A percentile compares a stretch with the other conserved stretches of the same genome.
Evolutionary conservation across 768 basidiomycete genomes (phyloP).

Genomic region (Boletus tomentosulus): DNA sequence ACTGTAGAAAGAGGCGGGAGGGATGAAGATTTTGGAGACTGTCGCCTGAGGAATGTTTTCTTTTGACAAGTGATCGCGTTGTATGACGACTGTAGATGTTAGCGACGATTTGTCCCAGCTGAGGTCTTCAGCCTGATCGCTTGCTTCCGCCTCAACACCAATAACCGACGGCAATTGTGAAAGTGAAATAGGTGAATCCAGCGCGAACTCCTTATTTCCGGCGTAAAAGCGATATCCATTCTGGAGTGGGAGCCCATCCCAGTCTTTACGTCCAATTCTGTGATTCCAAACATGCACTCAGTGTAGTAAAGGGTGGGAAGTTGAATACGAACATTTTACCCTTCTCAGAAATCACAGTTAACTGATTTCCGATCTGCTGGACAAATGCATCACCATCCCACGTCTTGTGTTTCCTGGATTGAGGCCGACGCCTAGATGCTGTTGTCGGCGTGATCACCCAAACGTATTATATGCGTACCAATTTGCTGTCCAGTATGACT

Average conservation of each 20-base stretch:
- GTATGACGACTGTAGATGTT: slow-evolving; percentile 6
- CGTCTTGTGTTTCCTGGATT: slow-evolving; percentile 73
- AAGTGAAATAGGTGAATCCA: slow-evolving; percentile 48
- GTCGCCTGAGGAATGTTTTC: slow-evolving; percentile 18
- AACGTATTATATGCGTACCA: slow-evolving; percentile 42
- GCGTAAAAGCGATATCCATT: slow-evolving; percentile 41
- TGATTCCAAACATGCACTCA: slow-evolving; percentile 6
- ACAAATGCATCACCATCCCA: slow-evolving; percentile 83
- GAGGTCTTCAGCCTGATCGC: slow-evolving; percentile 18
- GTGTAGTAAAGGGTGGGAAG: background rate
- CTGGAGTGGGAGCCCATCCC: slow-evolving; percentile 51
- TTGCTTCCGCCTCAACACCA: slow-evolving; percentile 29
- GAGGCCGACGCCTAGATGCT: slow-evolving; percentile 60
- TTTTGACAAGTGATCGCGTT: slow-evolving; percentile 7
- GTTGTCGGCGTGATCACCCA: slow-evolving; percentile 3
- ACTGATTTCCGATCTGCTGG: slow-evolving; percentile 43
- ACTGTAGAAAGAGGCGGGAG: slow-evolving; percentile 63
- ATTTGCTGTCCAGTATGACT: slow-evolving; percentile 62
- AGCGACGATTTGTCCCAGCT: slow-evolving; percentile 11
- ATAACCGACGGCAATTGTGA: slow-evolving; percentile 49
- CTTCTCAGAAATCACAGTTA: slow-evolving; percentile 63
- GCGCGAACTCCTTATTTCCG: slow-evolving; percentile 57
- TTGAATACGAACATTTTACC: slow-evolving; percentile 54
- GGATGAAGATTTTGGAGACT: slow-evolving; percentile 35
- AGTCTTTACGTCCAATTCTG: slow-evolving; percentile 60